phyloP scores from a whole-genome alignment of 768 basidiomycete species.

The Dentipellis sp. region DNA sequence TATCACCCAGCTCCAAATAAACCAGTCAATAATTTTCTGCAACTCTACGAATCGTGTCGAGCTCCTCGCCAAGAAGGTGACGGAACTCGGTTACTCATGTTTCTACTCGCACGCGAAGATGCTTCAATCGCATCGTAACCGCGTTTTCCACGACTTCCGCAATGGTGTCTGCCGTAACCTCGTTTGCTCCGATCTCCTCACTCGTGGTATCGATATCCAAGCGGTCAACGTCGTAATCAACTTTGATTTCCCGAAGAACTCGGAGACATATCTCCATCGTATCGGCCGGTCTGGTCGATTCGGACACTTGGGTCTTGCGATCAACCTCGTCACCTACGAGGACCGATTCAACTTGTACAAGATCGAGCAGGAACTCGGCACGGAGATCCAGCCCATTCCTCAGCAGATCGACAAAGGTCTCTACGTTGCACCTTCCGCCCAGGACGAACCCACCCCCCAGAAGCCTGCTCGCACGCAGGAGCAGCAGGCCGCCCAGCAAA shows the following conservation, averaged over 20 bases:
- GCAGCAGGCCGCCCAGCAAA: constrained; percentile 20
- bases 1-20: constrained; percentile 85
- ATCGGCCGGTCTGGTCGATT: constrained; percentile 98
- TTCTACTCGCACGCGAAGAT: constrained; percentile 99
- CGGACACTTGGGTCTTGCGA: constrained; percentile 93
- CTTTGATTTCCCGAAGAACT: constrained; percentile 99
- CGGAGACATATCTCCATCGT: constrained; percentile 96
- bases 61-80: constrained; percentile 98
- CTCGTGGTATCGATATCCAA: constrained; percentile 98
- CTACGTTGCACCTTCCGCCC: constrained; percentile 75
- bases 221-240: constrained; percentile 99
- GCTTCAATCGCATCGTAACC: constrained; percentile 97
- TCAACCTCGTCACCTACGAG: constrained; percentile 97
- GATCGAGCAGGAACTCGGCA: constrained; percentile 97
- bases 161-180: constrained; percentile 98
- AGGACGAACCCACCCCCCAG: constrained; percentile 36
- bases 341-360: constrained; percentile 96
- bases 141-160: constrained; percentile 99
- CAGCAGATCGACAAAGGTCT: constrained; percentile 82
- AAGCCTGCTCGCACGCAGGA: constrained; percentile 26
- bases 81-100: constrained; percentile 98
- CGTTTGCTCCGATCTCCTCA: constrained; percentile 95
- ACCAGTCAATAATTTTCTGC: constrained; percentile 99
- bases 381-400: constrained; percentile 95
- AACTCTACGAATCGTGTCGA: constrained; percentile 99